phyloP scores from a whole-genome alignment of 2,329 filamentous ascomycete genomes.

The Pseudogymnoascus destructans region DNA sequence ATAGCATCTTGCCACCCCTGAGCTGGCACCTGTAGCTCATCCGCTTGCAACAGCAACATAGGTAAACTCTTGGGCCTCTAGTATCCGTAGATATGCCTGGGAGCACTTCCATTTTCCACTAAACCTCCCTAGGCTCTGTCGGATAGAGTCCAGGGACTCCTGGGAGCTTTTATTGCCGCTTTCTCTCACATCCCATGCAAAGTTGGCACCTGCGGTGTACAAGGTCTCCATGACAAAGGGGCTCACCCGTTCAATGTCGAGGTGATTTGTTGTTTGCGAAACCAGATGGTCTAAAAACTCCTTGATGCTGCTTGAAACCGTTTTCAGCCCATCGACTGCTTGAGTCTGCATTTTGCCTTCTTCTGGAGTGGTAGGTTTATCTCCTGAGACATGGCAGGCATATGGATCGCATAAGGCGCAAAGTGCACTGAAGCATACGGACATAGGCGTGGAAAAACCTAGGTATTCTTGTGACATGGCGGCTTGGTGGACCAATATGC shows the following conservation, averaged over 20 bases:
- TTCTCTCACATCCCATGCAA: conserved; percentile 30
- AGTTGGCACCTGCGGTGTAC: conserved; percentile 29
- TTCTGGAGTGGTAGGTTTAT: conserved; percentile 14
- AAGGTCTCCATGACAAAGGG: conserved; percentile 29
- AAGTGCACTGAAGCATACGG: conserved; percentile 21
- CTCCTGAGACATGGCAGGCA: conserved; percentile 24
- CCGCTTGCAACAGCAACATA: conserved; percentile 17
- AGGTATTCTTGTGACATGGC: conserved; percentile 18
- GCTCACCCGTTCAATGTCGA: conserved; percentile 24
- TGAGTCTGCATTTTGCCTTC: conserved; percentile 25
- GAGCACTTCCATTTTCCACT: conserved; percentile 28
- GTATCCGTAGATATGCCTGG: conserved; percentile 27
- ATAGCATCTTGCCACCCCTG: neutral
- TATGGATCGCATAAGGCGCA: conserved; percentile 29
- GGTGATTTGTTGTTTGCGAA: conserved; percentile 15
- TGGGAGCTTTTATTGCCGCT: conserved; percentile 25
- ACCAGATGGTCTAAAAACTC: conserved; percentile 23
- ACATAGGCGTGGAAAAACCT: conserved; percentile 18
- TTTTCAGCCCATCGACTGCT: conserved; percentile 26
- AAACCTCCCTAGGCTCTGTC: conserved; percentile 23
- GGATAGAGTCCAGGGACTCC: conserved; percentile 23
- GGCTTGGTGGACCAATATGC: conserved; percentile 21
- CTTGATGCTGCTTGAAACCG: conserved; percentile 22
- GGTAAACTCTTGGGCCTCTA: conserved; percentile 28
- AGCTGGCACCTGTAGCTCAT: neutral